Base-by-base conservation (phyloP, 1,284 basidiomycete genomes). In the Golubevia sp. region DNA sequence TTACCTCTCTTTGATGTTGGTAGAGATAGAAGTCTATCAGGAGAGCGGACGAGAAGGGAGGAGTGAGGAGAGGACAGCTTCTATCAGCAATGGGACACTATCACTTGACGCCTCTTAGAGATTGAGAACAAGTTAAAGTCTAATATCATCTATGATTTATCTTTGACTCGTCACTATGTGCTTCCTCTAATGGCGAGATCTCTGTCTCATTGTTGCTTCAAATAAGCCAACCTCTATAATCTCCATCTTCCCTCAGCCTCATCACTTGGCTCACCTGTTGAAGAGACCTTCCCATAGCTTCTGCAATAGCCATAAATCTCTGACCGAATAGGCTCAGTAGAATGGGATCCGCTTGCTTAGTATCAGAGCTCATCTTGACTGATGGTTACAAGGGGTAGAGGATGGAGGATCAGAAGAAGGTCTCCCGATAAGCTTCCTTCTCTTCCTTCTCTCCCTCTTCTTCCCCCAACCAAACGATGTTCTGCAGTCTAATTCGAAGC, bases 11-110 rank as follows among this genome's bases (percentile, higher is more conserved):
- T 85, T 83, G 70, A 85, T 85, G 79, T 94, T 94, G 20, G 92
- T 93, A 73, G 90, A 91, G 73, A 96, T 94, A 1, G 92, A 90
- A 0, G 93, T 95, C 84, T 96, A n/a, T n/a, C n/a, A n/a, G n/a
- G n/a, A n/a, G n/a, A n/a, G n/a, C n/a, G n/a, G 92, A 55, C 80
- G n/a, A 38, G 26, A 23, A 18, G 30, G n/a, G 11, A 23, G 49
- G n/a, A 30, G 55, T 3, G 25, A 24, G 23, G 23, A 56, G 55
- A 15, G 20, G 26, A 20, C 7, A 38, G 24, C 3, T 21, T 24
- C 6, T 38, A 18, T 7, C 3, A 5, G 20, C 21, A 25, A 27
- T n/a, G n/a, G 21, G n/a, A 74, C 15, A 34, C n/a, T n/a, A n/a
- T n/a, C n/a, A n/a, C n/a, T n/a, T n/a, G n/a, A n/a, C n/a, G n/a